Evolutionary conservation across 495 filamentous ascomycete species (phyloP), one percentile per base, ranked within the genome.

Genomic region (Bombardia bombarda): DNA sequence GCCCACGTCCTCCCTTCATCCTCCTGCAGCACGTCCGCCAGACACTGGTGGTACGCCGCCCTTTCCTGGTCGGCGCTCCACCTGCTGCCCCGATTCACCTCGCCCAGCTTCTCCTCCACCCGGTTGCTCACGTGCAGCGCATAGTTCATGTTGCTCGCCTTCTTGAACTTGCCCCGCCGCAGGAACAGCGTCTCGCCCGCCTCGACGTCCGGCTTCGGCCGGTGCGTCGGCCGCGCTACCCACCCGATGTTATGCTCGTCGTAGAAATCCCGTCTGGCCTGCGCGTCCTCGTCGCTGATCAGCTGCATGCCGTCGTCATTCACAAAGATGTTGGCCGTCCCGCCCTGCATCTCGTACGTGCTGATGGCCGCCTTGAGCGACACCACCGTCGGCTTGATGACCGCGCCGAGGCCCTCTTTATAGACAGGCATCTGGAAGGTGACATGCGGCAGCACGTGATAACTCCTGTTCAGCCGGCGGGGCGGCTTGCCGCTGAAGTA

Each of bases 351-450:
- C 54, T 82, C 80, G 55, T 84, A 84, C 13, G 77, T 80, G 32
- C 77, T 78, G 47, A 84, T 82, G 39, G 79, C 81, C 18, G 69
- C 69, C 48, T 80, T 79, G 36, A 84, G 58, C 1, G 78, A 81
- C 12, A 62, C 60, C 36, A 84, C 68, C 0, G 80, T 83, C 3
- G 80, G 80, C 40, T 67, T 64, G 40, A 84, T 83, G 55, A 83
- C 80, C 19, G 65, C 63, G 17, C 59, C 59, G 4, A 87, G 64
- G 32, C 82, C 80, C 59, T 87, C 83, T 52, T 83, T 87, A 65
- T 85, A 87, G 1, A 87, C 80, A 6, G 83, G 83, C 67, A 79
- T 79, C 58, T 87, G 83, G 45, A 86, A 82, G 4, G 83, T 86
- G 28, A 87, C 69, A 52, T 86, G 82, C 6, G 83, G 83, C 17